Conservation (phyloP, 2,329 filamentous ascomycete species). For the Diaporthe eres region DNA sequence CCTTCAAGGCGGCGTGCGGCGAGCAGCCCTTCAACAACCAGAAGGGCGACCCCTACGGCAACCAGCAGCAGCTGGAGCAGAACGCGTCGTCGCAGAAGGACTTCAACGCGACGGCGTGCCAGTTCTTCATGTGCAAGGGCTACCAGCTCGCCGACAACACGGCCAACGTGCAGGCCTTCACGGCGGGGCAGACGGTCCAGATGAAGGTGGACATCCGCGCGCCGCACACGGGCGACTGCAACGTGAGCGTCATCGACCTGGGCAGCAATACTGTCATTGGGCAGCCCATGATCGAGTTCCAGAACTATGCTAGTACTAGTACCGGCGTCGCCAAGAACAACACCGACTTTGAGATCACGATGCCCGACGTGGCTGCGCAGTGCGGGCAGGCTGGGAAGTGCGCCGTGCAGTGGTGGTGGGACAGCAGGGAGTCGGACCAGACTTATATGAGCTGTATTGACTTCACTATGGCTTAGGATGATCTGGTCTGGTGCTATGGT, state of each 20-base stretch:
- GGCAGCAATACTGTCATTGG: slow-evolving; percentile 63
- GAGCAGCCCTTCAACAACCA: slow-evolving; percentile 44
- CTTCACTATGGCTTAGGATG: slow-evolving; percentile 35
- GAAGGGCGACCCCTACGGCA: slow-evolving; percentile 37
- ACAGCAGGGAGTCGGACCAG: slow-evolving; percentile 36
- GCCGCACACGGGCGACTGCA: slow-evolving; percentile 62
- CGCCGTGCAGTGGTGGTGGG: slow-evolving; percentile 44
- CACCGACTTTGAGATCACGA: slow-evolving; percentile 49
- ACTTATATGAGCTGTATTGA: slow-evolving; percentile 41
- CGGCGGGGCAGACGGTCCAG: slow-evolving; percentile 58
- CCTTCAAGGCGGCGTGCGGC: slow-evolving; percentile 46
- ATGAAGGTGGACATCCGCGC: slow-evolving; percentile 60
- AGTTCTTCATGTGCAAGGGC: slow-evolving; percentile 58
- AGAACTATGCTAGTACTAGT: slow-evolving; percentile 48
- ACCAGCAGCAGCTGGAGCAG: slow-evolving; percentile 40
- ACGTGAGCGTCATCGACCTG: slow-evolving; percentile 64
- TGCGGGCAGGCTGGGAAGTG: slow-evolving; percentile 48
- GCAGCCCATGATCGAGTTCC: slow-evolving; percentile 50
- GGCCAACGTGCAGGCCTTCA: slow-evolving; percentile 54
- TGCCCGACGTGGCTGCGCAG: slow-evolving; percentile 48
- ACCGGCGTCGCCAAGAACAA: slow-evolving; percentile 49
- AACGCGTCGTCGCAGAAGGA: slow-evolving; percentile 31
- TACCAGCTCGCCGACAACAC: slow-evolving; percentile 57
- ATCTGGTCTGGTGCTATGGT: background rate
- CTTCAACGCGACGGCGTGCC: slow-evolving; percentile 47